Evolutionary conservation across 352 stramenopile species (phyloP).

Genomic region (Phytophthora sojae): DNA sequence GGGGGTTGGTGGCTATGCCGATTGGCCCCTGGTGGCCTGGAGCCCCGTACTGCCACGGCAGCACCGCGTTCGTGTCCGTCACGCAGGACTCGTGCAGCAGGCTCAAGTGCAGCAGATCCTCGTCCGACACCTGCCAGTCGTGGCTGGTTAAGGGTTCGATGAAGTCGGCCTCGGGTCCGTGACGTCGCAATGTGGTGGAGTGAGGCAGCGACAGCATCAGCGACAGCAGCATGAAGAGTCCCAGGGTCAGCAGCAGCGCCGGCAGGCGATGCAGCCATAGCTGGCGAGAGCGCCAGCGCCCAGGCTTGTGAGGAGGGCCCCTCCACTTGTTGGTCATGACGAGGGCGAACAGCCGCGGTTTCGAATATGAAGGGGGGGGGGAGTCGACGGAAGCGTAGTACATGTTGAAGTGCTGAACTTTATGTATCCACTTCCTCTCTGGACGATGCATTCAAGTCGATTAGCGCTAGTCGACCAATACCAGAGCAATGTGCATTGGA

Average conservation of each 20-base stretch:
- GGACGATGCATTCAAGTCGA: too few relatives aligned
- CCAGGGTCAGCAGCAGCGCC: background rate
- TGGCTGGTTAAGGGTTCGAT: background rate
- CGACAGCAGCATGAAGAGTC: background rate
- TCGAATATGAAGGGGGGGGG: background rate
- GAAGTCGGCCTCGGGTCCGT: background rate
- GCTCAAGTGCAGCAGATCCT: slow-evolving; percentile 3
- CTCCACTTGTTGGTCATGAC: slow-evolving; percentile 2
- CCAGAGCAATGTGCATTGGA: too few relatives aligned
- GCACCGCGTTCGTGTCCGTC: slow-evolving; percentile 1
- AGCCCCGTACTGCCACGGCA: slow-evolving; percentile 1
- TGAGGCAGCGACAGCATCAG: background rate
- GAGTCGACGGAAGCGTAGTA: background rate
- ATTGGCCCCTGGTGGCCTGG: background rate
- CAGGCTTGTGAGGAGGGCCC: background rate
- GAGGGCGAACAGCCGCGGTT: background rate
- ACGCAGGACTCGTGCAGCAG: slow-evolving; percentile 3
- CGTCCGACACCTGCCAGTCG: background rate
- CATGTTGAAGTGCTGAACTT: too few relatives aligned
- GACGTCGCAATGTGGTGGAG: background rate
- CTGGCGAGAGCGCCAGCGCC: background rate
- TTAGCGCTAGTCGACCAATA: too few relatives aligned
- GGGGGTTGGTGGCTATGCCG: background rate
- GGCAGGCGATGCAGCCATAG: slow-evolving; percentile 1
- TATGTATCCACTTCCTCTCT: too few relatives aligned